phyloP scores from a whole-genome alignment of 495 filamentous ascomycete genomes.

The Penicillium chermesinum region DNA sequence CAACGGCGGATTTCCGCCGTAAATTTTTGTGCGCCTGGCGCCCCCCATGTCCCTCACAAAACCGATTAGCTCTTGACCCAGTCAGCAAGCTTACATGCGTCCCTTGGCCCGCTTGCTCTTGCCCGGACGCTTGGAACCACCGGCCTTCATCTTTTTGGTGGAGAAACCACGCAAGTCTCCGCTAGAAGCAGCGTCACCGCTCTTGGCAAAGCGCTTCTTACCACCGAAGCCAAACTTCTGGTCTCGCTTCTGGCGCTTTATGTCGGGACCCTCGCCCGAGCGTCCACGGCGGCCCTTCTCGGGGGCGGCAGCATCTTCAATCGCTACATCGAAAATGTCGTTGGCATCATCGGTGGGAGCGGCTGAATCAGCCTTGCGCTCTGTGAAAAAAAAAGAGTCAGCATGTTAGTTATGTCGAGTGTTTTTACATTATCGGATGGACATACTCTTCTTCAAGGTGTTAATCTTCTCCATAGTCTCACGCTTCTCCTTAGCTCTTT shows the following conservation, averaged over 20 bases:
- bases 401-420: neutral
- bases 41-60: conserved; percentile 7
- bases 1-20: conserved; percentile 12
- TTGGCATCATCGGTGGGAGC: conserved; percentile 62
- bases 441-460: conserved; percentile 81
- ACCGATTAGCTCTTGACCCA: neutral
- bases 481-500: conserved; percentile 83
- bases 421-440: neutral
- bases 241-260: conserved; percentile 88
- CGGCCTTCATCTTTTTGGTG: conserved; percentile 75
- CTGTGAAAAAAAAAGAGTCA: conserved; percentile 44
- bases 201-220: conserved; percentile 86
- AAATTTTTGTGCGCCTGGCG: conserved; percentile 15
- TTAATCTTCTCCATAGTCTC: conserved; percentile 92
- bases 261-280: conserved; percentile 40
- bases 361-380: conserved; percentile 71
- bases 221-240: conserved; percentile 90
- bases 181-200: conserved; percentile 73
- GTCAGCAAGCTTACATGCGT: conserved; percentile 15
- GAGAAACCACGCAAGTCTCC: conserved; percentile 76
- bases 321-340: conserved; percentile 89
- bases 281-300: conserved; percentile 37
- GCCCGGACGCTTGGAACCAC: conserved; percentile 51
- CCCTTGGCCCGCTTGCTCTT: conserved; percentile 57
- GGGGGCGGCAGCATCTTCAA: conserved; percentile 67